Percentiles rank a stretch among this genome's conserved stretches.
phyloP scores from a whole-genome alignment of 345 rosid species.

The Limnanthes douglasii region DNA sequence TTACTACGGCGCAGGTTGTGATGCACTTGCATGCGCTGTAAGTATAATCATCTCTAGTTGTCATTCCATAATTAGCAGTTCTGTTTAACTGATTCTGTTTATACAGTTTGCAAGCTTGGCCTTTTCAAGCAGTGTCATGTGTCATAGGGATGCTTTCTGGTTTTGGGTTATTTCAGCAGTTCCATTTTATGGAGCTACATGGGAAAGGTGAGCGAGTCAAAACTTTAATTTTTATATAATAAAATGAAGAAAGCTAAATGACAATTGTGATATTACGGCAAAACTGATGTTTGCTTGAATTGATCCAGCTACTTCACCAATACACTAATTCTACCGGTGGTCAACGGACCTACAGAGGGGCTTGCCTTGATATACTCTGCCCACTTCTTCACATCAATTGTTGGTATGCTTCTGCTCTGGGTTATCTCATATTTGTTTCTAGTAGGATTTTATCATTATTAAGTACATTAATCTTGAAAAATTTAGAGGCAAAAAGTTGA shows the following conservation, averaged over 20 bases:
- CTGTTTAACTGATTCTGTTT: slow-evolving; percentile 1
- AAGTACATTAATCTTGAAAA: too few relatives aligned
- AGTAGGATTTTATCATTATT: too few relatives aligned
- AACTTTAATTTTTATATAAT: background rate
- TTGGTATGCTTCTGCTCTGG: slow-evolving; percentile 69
- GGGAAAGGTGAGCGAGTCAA: slow-evolving; percentile 71
- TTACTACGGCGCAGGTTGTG: slow-evolving; percentile 54
- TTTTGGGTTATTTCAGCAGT: slow-evolving; percentile 93
- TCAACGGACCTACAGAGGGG: slow-evolving; percentile 98
- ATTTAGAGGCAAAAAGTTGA: too few relatives aligned
- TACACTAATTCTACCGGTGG: slow-evolving; percentile 78
- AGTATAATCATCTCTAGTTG: slow-evolving; percentile 9
- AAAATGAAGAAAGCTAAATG: too few relatives aligned
- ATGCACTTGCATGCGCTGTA: slow-evolving; percentile 99
- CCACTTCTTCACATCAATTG: slow-evolving; percentile 71
- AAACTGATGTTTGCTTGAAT: slow-evolving; percentile 5
- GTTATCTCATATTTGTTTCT: too few relatives aligned
- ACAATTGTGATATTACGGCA: background rate
- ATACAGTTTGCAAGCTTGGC: slow-evolving; percentile 77
- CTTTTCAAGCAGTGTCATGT: slow-evolving; percentile 88
- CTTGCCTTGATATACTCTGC: slow-evolving; percentile 64
- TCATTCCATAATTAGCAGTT: background rate
- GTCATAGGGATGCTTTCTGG: slow-evolving; percentile 83
- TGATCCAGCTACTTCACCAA: slow-evolving; percentile 75
- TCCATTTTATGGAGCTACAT: slow-evolving; percentile 90